phyloP scores from a whole-genome alignment of 495 filamentous ascomycete genomes.

The Bacidia gigantensis region DNA sequence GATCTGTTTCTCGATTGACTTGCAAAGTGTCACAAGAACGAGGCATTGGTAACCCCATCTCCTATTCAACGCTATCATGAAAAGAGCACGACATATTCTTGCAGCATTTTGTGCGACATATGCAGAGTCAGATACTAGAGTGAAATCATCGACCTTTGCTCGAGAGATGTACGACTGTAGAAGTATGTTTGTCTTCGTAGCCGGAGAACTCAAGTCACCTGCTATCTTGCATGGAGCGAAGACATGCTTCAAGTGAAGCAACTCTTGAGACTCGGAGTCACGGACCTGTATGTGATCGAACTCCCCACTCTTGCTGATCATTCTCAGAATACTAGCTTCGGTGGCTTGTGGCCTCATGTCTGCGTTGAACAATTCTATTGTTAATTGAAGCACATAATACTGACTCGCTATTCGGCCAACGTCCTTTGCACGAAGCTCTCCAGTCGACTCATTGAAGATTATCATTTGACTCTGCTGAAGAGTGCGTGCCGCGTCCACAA shows the following conservation, averaged over 20 bases:
- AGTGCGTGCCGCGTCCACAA: conserved; percentile 72
- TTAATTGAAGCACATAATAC: conserved; percentile 85
- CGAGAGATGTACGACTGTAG: conserved; percentile 91
- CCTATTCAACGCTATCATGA: conserved; percentile 92
- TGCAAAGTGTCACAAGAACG: conserved; percentile 76
- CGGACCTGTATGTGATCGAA: conserved; percentile 92
- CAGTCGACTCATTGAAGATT: conserved; percentile 87
- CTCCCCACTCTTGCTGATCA: conserved; percentile 93
- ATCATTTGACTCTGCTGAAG: conserved; percentile 95
- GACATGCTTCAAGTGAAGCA: conserved; percentile 50
- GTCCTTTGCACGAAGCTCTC: conserved; percentile 83
- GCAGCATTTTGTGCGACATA: conserved; percentile 95
- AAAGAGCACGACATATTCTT: conserved; percentile 84
- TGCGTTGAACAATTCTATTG: conserved; percentile 87
- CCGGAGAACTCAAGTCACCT: conserved; percentile 60
- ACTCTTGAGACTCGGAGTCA: conserved; percentile 72
- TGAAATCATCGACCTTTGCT: conserved; percentile 79
- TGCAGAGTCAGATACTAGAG: conserved; percentile 74
- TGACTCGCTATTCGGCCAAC: conserved; percentile 94
- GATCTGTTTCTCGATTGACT: conserved; percentile 87
- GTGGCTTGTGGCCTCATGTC: conserved; percentile 70
- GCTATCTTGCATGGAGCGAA: conserved; percentile 58
- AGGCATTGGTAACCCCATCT: conserved; percentile 91
- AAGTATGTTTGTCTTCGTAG: conserved; percentile 89
- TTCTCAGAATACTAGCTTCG: conserved; percentile 80